phyloP scores from a whole-genome alignment of 495 filamentous ascomycete species.

The Penicillium waksmanii region DNA sequence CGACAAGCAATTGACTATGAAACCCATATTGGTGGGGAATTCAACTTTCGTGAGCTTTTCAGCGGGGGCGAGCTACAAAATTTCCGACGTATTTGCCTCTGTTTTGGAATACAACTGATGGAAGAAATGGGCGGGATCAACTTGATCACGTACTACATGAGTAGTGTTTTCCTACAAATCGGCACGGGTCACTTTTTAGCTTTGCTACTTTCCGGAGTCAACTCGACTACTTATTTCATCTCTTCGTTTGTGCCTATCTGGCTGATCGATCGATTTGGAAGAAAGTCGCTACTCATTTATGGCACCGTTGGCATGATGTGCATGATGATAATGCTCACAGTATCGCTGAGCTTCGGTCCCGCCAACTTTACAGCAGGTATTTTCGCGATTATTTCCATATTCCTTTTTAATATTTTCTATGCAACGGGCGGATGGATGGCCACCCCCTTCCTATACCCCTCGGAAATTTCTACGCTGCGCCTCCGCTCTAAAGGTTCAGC shows the following conservation, averaged over 20 bases:
- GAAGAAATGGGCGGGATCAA: conserved; percentile 73
- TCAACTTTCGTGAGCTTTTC: conserved; percentile 27
- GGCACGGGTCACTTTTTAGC: conserved; percentile 57
- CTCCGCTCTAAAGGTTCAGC: conserved; percentile 61
- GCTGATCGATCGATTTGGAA: conserved; percentile 71
- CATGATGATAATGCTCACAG: conserved; percentile 11
- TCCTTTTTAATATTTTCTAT: conserved; percentile 13
- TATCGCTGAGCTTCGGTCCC: conserved; percentile 5
- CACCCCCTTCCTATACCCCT: conserved; percentile 62
- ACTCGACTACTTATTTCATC: conserved; percentile 76
- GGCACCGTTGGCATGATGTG: conserved; percentile 56
- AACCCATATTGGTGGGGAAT: conserved; percentile 37
- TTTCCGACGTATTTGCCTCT: conserved; percentile 35
- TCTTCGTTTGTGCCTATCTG: conserved; percentile 40
- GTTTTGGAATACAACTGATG: conserved; percentile 56
- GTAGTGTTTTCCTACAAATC: conserved; percentile 69
- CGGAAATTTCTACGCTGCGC: conserved; percentile 68
- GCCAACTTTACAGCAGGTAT: conserved; percentile 3
- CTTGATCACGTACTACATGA: conserved; percentile 78
- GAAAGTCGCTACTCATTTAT: conserved; percentile 63
- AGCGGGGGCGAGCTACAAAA: conserved; percentile 37
- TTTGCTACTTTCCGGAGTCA: conserved; percentile 70
- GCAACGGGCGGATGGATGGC: conserved; percentile 12
- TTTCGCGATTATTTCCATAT: conserved; percentile 3
- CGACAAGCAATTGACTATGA: conserved; percentile 52